Evolutionary conservation across 1,284 basidiomycete genomes (phyloP).

Genomic region (Apiotrichum sp.): DNA sequence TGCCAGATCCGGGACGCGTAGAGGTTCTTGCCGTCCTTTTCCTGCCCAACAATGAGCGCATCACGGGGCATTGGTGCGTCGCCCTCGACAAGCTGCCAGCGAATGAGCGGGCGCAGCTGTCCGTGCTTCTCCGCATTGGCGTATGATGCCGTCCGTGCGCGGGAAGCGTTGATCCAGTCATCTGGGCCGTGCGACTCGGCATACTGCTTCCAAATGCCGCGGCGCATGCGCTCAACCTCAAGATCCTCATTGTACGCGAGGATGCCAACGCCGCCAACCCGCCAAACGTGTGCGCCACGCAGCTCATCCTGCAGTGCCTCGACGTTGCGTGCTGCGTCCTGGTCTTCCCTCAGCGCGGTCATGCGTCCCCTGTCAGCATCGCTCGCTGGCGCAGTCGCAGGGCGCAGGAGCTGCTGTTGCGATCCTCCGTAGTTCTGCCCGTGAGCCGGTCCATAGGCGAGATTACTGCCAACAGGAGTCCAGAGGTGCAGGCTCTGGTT

Average conservation of each 20-base stretch:
- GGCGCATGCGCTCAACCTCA: slow-evolving; percentile 24
- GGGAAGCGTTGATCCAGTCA: slow-evolving; percentile 63
- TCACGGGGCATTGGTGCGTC: slow-evolving; percentile 33
- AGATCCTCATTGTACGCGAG: slow-evolving; percentile 28
- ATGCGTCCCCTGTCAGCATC: background rate
- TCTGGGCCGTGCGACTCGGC: slow-evolving; percentile 13
- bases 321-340: slow-evolving; percentile 2
- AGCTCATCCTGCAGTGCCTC: slow-evolving; percentile 31
- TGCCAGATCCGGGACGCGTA: slow-evolving; percentile 41
- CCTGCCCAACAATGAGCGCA: slow-evolving; percentile 41
- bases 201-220: slow-evolving; percentile 29
- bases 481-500: slow-evolving; percentile 31
- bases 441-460: background rate
- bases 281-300: slow-evolving; percentile 32
- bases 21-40: slow-evolving; percentile 34
- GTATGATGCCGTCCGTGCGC: slow-evolving; percentile 54
- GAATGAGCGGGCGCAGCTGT: slow-evolving; percentile 31
- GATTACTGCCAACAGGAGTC: slow-evolving; percentile 25
- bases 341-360: slow-evolving; percentile 11
- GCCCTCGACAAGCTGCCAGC: slow-evolving; percentile 40
- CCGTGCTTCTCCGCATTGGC: slow-evolving; percentile 1
- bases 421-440: background rate
- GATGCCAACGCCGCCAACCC: slow-evolving; percentile 35
- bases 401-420: too few species aligned
- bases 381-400: background rate